phyloP scores from a whole-genome alignment of 202 grass and related monocot species.

The Zoysia matrella region DNA sequence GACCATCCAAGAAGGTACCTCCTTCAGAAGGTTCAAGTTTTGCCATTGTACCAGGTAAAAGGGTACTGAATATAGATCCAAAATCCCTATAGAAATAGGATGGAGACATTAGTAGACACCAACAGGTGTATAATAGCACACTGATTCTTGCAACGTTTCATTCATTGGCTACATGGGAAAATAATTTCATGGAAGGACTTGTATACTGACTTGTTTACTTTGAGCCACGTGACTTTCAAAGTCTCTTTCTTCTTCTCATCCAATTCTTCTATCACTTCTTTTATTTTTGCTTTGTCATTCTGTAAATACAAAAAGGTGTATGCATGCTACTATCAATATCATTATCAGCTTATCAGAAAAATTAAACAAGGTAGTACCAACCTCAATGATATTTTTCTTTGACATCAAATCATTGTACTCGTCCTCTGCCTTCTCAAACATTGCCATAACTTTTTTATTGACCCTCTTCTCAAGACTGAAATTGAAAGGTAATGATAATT shows the following conservation, averaged over 20 bases:
- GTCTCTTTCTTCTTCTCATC: constrained; percentile 99
- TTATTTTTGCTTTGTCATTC: constrained; percentile 77
- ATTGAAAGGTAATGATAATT: constrained; percentile 40
- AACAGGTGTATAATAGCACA: constrained; percentile 20
- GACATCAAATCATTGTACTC: constrained; percentile 92
- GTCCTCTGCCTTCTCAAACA: constrained; percentile 99
- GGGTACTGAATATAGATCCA: constrained; percentile 93
- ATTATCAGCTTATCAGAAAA: constrained; percentile 29
- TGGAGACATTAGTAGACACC: constrained; percentile 25
- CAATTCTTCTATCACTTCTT: constrained; percentile 59
- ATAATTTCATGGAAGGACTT: constrained; percentile 11
- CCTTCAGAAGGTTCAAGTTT: constrained; percentile 97
- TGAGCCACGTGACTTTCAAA: constrained; percentile 91
- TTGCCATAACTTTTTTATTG: constrained; percentile 98
- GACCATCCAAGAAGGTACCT: constrained; percentile 87
- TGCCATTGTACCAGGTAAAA: constrained; percentile 94
- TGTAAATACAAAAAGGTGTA: constrained; percentile 44
- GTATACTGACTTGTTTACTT: constrained; percentile 93
- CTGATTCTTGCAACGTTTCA: constrained; percentile 15
- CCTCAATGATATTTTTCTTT: constrained; percentile 97
- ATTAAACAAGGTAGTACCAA: constrained; percentile 30
- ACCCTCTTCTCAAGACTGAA: constrained; percentile 97
- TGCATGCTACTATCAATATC: constrained; percentile 23
- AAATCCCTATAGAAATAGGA: constrained; percentile 76
- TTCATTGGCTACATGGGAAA: constrained; percentile 19